A percentile compares a stretch with the other conserved stretches of the same genome.
phyloP scores from a whole-genome alignment of 1,284 basidiomycete species.

The Mycena sp. region DNA sequence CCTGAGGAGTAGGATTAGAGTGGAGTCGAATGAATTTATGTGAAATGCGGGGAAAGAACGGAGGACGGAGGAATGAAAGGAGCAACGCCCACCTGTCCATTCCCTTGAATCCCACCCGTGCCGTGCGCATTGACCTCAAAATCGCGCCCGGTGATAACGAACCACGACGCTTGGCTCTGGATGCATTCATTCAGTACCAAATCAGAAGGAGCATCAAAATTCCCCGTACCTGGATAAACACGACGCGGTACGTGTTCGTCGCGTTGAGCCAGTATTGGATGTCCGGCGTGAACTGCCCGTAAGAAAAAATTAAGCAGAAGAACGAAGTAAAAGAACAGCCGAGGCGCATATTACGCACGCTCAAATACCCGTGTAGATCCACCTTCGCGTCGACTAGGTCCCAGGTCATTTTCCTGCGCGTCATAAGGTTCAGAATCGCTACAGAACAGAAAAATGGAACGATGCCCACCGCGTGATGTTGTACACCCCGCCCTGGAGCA shows the following conservation, averaged over 20 bases:
- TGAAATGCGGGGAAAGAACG: too few species aligned
- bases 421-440: background rate
- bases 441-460: background rate
- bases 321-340: background rate
- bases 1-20: constrained; percentile 20
- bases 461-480: constrained; percentile 59
- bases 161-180: constrained; percentile 70
- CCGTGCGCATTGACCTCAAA: constrained; percentile 68
- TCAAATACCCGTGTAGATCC: constrained; percentile 64
- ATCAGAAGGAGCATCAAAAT: too few species aligned
- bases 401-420: constrained; percentile 68
- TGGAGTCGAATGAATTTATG: background rate
- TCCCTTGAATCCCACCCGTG: constrained; percentile 69
- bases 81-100: too few species aligned
- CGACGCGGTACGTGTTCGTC: constrained; percentile 65
- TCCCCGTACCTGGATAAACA: constrained; percentile 57
- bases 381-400: constrained; percentile 60
- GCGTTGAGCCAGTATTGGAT: constrained; percentile 68
- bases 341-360: too few species aligned
- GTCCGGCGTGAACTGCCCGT: constrained; percentile 57
- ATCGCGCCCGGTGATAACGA: constrained; percentile 66
- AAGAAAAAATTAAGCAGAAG: background rate
- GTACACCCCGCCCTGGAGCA: constrained; percentile 55
- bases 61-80: too few species aligned
- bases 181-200: too few species aligned